Evolutionary conservation across 2,329 filamentous ascomycete genomes (phyloP), one percentile per base, ranked within the genome.

Genomic region (Gnomoniopsis smithogilvyi): DNA sequence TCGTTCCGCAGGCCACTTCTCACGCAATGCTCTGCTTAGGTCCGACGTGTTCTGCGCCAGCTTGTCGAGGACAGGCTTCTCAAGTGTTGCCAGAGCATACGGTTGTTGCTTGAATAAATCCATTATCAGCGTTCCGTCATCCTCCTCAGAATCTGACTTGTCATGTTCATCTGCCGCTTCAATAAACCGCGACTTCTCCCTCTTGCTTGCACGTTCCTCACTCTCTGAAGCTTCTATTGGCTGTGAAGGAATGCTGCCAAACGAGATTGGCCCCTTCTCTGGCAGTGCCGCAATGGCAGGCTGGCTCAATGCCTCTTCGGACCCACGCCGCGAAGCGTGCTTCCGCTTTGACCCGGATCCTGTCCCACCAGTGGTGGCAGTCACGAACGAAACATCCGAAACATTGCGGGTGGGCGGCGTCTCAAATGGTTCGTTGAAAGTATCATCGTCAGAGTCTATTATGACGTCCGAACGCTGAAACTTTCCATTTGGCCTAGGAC

Each of bases 381-480:
- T 67, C 21, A 69, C 65, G 14, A 68, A 67, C 3, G 70, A 66
- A 56, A 36, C 24, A 26, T 60, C 50, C 2, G 54, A 38, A 2
- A 67, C 60, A 66, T 79, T 69, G 41, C 68, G 70, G 11, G 70
- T 70, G 10, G 70, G 73, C 14, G 79, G 74, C 6, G 76, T 77
- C 6, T 79, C 64, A 46, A 78, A 79, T 47, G 85, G 82, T 47
- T 85, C 82, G 48, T 85, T 83, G 45, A 47, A 24, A 24, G 19
- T 8, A 6, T 56, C 54, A n/a, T 56, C 47, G 24, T 56, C 54
- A 0, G 83, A 86, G 64, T 86, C 83, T 54, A 80, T 74, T 45
- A 85, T 79, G 7, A 83, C 68, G 36, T 69, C 68, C 30, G 58
- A 60, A 49, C 53, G 64, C 51, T 63, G 64, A 8, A 63, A 62